Conservation (phyloP, 2,329 filamentous ascomycete genomes). For the Cladosporium halotolerans region DNA sequence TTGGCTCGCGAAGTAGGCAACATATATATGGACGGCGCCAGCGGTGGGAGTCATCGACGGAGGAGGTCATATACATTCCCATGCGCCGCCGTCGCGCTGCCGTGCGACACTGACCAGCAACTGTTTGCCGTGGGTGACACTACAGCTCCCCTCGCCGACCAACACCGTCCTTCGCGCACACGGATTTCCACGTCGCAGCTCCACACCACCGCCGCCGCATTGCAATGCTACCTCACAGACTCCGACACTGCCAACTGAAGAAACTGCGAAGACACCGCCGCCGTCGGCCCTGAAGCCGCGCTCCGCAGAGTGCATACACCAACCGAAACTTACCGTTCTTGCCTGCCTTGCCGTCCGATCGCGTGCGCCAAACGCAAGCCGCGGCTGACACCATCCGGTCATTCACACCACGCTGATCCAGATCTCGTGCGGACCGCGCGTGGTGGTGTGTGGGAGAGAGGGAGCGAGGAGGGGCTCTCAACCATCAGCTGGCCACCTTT, state of each 20-base stretch:
- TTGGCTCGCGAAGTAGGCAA: background rate
- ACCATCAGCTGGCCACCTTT: background rate
- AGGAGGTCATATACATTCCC: background rate
- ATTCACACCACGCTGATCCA: conserved; percentile 5
- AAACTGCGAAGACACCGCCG: conserved; percentile 11
- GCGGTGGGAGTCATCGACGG: conserved; percentile 8
- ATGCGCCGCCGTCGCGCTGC: conserved; percentile 7
- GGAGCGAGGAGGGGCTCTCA: background rate
- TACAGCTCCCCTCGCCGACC: background rate
- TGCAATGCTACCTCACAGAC: conserved; percentile 10
- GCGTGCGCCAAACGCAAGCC: background rate
- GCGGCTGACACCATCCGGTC: conserved; percentile 8
- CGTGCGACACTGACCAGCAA: conserved; percentile 8
- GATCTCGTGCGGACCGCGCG: conserved; percentile 11
- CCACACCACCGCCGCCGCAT: background rate
- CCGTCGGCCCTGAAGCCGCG: conserved; percentile 6
- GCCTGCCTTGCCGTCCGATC: too few species aligned
- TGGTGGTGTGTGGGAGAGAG: conserved; percentile 9
- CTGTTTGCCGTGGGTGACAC: conserved; percentile 6
- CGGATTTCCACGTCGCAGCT: background rate
- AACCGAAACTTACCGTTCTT: too few species aligned
- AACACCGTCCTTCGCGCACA: too few species aligned
- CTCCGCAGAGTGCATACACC: background rate
- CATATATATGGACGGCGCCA: conserved; percentile 1
- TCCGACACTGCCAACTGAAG: conserved; percentile 8